Percentiles rank a stretch among this genome's conserved stretches.
Conservation (phyloP, 1,139 yeast genomes). For the Sporopachydermia cereana region DNA sequence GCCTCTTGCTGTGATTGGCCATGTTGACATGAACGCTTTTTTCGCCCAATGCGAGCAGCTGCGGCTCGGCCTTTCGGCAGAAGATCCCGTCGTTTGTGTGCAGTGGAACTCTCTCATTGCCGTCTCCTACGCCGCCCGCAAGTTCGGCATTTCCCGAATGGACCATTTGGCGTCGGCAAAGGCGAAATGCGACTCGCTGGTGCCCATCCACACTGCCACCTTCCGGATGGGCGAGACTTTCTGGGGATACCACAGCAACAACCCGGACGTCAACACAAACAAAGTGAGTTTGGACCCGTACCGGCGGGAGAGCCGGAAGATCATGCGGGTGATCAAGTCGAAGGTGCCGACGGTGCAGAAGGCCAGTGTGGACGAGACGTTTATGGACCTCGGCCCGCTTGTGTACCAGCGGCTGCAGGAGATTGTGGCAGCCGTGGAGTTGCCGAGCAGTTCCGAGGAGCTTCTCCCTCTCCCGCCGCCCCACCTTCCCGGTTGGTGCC, state of each 20-base stretch:
- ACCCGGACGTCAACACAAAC: constrained; percentile 37
- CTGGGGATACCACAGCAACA: constrained; percentile 58
- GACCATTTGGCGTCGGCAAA: constrained; percentile 58
- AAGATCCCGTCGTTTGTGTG: constrained; percentile 85
- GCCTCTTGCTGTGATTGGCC: constrained; percentile 73
- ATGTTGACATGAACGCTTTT: constrained; percentile 87
- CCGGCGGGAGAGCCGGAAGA: constrained; percentile 74
- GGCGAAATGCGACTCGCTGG: constrained; percentile 60
- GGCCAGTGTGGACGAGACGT: constrained; percentile 93
- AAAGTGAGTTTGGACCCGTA: constrained; percentile 90
- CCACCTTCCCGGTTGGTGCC: constrained; percentile 23
- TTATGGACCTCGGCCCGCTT: constrained; percentile 62
- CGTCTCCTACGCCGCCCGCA: constrained; percentile 79
- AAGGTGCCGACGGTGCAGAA: constrained; percentile 49
- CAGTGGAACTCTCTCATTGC: constrained; percentile 91
- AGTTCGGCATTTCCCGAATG: constrained; percentile 71
- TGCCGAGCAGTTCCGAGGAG: constrained; percentile 21
- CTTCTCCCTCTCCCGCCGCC: constrained; percentile 46
- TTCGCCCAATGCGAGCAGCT: constrained; percentile 91
- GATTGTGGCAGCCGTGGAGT: constrained; percentile 16
- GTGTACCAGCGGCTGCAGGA: constrained; percentile 27
- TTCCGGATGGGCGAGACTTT: constrained; percentile 75
- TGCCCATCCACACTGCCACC: constrained; percentile 88
- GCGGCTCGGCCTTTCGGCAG: constrained; percentile 47
- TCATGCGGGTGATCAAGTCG: constrained; percentile 46